These are phyloP conservation scores for Microsporum ferrugineum DNA, from an alignment of 2,329 filamentous ascomycete species.

Conservation along the genomic window DNA sequence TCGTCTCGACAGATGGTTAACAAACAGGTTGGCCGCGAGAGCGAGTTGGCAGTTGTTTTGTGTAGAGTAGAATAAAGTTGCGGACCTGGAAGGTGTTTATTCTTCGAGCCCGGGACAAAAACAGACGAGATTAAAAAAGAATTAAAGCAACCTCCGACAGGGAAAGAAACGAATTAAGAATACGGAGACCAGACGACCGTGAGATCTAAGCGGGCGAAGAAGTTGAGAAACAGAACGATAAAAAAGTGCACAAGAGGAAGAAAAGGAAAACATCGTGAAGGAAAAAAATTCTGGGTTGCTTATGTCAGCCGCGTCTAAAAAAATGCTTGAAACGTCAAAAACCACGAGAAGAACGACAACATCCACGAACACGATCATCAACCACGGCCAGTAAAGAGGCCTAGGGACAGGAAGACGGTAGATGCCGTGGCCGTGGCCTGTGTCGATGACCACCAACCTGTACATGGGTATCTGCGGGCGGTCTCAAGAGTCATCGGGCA, in stretches of 20 bases:
- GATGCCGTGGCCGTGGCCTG: neutral
- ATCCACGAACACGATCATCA: neutral
- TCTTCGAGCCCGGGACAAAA: neutral
- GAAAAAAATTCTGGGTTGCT: conserved; percentile 3
- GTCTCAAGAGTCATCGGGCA: neutral
- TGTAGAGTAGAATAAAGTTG: neutral
- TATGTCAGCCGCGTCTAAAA: neutral
- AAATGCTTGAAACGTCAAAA: neutral
- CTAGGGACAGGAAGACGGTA: neutral
- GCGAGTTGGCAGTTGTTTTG: neutral
- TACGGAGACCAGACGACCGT: neutral
- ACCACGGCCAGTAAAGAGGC: neutral
- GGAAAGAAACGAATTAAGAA: neutral
- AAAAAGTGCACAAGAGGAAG: neutral
- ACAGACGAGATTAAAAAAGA: neutral
- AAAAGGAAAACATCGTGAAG: neutral
- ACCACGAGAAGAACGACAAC: neutral
- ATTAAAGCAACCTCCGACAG: neutral
- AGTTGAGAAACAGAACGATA: neutral
- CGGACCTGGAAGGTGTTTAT: neutral
- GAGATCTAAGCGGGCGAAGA: neutral
- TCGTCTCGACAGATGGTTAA: neutral
- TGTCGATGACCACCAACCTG: neutral
- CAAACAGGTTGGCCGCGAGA: neutral
- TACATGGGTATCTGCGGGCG: neutral